Evolutionary conservation across 2,329 filamentous ascomycete species (phyloP).

Genomic region (Fusarium continuum): DNA sequence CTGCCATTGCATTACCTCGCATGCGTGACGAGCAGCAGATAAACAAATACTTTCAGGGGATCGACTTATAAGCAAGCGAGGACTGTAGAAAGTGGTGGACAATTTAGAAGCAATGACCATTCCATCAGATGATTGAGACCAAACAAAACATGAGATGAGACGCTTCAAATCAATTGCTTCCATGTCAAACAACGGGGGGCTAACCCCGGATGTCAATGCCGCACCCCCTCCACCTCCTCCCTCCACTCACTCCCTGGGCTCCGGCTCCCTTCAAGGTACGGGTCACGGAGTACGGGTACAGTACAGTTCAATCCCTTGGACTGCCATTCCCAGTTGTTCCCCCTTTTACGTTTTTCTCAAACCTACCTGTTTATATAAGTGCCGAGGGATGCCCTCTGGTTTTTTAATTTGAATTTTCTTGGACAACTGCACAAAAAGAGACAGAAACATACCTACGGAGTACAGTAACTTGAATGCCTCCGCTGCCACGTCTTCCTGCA

Average conservation of each 20-base stretch:
- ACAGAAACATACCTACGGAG: constrained; percentile 1
- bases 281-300: too few relatives aligned
- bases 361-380: constrained; percentile 27
- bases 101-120: constrained; percentile 11
- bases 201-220: constrained; percentile 37
- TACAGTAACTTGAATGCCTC: constrained; percentile 13
- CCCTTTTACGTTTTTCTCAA: constrained; percentile 19
- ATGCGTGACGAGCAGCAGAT: constrained; percentile 6
- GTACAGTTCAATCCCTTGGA: constrained; percentile 25
- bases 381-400: constrained; percentile 15
- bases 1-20: constrained; percentile 5
- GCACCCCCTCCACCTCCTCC: constrained; percentile 28
- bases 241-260: not conserved
- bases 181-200: constrained; percentile 23
- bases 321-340: constrained; percentile 14
- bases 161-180: constrained; percentile 3
- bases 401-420: not conserved
- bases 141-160: constrained; percentile 25
- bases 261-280: constrained; percentile 24
- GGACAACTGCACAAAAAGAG: constrained; percentile 16
- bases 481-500: constrained; percentile 32
- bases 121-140: constrained; percentile 30
- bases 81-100: not conserved
- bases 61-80: not conserved
- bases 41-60: constrained; percentile 9